phyloP scores from a whole-genome alignment of 192 early-diverging fungal species.

The Entomortierella lignicola region DNA sequence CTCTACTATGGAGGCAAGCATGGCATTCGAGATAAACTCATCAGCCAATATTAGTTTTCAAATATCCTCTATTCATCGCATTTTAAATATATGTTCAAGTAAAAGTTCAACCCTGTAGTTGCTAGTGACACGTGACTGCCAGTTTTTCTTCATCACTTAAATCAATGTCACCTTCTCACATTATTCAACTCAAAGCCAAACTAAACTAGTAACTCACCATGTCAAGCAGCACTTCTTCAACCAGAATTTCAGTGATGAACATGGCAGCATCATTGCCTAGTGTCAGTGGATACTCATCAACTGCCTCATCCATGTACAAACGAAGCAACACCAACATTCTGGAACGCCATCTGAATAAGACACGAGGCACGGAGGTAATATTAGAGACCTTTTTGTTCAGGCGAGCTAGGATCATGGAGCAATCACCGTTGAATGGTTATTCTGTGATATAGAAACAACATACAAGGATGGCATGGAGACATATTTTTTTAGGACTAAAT shows the following conservation, averaged over 20 bases:
- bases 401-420: too few relatives aligned
- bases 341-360: constrained; percentile 82
- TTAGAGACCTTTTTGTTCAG: too few relatives aligned
- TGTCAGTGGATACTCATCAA: constrained; percentile 39
- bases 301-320: constrained; percentile 44
- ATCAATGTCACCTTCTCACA: neutral
- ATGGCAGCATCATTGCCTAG: constrained; percentile 50
- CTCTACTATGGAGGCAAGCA: constrained; percentile 39
- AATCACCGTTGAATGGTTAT: too few relatives aligned
- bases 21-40: constrained; percentile 25
- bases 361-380: constrained; percentile 75
- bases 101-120: too few relatives aligned
- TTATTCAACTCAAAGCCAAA: too few relatives aligned
- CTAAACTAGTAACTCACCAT: neutral
- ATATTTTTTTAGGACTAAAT: too few relatives aligned
- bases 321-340: constrained; percentile 62
- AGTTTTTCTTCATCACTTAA: neutral
- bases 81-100: too few relatives aligned
- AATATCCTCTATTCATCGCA: too few relatives aligned
- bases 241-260: constrained; percentile 48
- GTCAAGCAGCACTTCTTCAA: constrained; percentile 36
- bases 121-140: neutral
- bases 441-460: too few relatives aligned
- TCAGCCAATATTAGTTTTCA: neutral
- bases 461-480: too few relatives aligned